Evolutionary conservation across 148 eudicot species (phyloP).

Genomic region (Fagopyrum homotropicum): DNA sequence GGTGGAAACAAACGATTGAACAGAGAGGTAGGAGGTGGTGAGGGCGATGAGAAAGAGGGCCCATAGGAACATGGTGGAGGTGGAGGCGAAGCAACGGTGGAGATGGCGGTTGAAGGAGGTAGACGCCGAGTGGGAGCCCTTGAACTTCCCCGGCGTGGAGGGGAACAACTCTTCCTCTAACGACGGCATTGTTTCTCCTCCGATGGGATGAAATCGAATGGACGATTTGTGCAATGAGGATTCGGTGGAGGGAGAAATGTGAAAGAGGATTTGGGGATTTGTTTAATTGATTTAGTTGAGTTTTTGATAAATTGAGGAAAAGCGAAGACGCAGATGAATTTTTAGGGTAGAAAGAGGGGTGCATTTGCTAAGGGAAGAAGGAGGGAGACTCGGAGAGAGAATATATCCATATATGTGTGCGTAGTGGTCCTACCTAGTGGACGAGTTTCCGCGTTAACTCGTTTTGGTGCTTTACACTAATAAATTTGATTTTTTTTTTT

Average conservation of each 20-base stretch:
- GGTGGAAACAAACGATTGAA: slow-evolving; percentile 52
- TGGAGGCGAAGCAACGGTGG: slow-evolving; percentile 65
- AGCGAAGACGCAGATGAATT: background rate
- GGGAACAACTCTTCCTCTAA: slow-evolving; percentile 56
- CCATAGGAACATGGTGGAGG: slow-evolving; percentile 58
- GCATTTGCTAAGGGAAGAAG: no score
- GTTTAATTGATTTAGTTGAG: background rate
- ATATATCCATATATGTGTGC: no score
- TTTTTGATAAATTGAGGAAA: background rate
- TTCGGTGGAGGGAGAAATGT: background rate
- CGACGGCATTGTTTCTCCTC: slow-evolving; percentile 16
- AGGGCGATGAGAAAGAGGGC: slow-evolving; percentile 56
- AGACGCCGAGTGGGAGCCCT: slow-evolving; percentile 22
- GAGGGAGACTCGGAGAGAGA: no score
- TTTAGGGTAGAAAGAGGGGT: no score
- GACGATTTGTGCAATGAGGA: background rate
- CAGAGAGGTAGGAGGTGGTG: slow-evolving; percentile 58
- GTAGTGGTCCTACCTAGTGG: no score
- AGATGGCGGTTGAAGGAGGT: slow-evolving; percentile 35
- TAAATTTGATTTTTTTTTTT: no score
- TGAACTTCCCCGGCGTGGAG: slow-evolving; percentile 66
- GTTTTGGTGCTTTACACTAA: no score
- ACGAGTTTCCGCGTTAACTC: no score
- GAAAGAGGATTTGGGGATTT: background rate
- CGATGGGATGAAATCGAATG: background rate